These are phyloP conservation scores for Beauveria brongniartii DNA, from an alignment of 2,329 filamentous ascomycete genomes.

Conservation along the genomic window DNA sequence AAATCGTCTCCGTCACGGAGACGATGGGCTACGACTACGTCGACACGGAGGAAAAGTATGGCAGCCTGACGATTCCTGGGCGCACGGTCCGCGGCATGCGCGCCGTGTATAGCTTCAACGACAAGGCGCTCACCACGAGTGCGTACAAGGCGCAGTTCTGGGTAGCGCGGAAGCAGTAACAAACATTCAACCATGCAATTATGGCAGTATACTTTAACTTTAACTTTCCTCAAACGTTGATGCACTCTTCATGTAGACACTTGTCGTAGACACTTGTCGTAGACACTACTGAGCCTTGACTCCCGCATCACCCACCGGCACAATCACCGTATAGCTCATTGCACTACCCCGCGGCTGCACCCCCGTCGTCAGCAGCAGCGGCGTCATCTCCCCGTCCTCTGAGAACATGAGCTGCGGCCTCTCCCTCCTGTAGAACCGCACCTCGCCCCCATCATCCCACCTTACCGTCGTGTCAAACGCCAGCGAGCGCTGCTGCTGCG, in stretches of 20 bases:
- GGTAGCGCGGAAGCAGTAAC: slow-evolving; percentile 30
- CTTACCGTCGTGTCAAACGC: slow-evolving; percentile 22
- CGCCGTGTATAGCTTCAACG: slow-evolving; percentile 45
- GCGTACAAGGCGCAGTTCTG: slow-evolving; percentile 48
- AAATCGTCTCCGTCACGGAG: slow-evolving; percentile 40
- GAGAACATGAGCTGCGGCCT: slow-evolving; percentile 42
- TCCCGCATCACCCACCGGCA: slow-evolving; percentile 18
- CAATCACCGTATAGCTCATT: slow-evolving; percentile 18
- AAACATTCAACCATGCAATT: background rate
- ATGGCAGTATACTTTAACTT: background rate
- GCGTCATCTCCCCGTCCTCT: slow-evolving; percentile 35
- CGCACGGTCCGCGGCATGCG: slow-evolving; percentile 35
- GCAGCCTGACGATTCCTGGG: slow-evolving; percentile 32
- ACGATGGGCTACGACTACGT: slow-evolving; percentile 44
- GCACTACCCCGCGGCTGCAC: slow-evolving; percentile 32
- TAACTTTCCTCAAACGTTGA: no score
- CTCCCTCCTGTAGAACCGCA: slow-evolving; percentile 35
- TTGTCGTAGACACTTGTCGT: no score
- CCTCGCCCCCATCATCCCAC: slow-evolving; percentile 30
- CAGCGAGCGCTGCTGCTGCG: slow-evolving; percentile 16
- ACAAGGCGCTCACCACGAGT: slow-evolving; percentile 40
- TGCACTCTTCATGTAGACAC: background rate
- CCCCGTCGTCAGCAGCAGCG: slow-evolving; percentile 38
- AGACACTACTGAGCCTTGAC: slow-evolving; percentile 9
- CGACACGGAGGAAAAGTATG: slow-evolving; percentile 32